Evolutionary conservation across 257 asterid species (phyloP), one percentile per base, ranked within the genome.

Genomic region (Solanum medicagineum): DNA sequence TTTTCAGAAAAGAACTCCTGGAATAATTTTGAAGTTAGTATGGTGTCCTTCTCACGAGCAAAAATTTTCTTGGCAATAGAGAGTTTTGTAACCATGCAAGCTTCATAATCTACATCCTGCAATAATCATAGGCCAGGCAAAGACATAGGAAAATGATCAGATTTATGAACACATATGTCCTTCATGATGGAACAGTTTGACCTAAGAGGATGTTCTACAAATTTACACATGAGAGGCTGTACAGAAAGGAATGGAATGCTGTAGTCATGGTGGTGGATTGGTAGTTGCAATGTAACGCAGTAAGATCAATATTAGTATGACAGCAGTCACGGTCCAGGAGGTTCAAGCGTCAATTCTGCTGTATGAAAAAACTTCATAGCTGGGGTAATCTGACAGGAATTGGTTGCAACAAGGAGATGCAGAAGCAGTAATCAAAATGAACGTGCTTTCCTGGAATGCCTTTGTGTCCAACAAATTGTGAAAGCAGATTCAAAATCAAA

Each of bases 31-130:
- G 98, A 96, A 74, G 84, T 90, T 66, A 95, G 93, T 85, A 91
- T 82, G n/a, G 12, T 85, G 77, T 91, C 97, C 94, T 95, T 96
- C 92, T 96, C 99, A 91, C 29, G 90, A 36, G 91, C 73, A 83
- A 90, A 96, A 47, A 96, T 87, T 88, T 92, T 96, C 92, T 95
- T 95, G 85, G 98, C 95, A 85, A 95, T 93, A 49, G 97, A 91
- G 85, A 96, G 96, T 85, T 96, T 96, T 45, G 92, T 86, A 57
- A 94, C 94, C 99, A 96, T 90, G 85, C 96, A 87, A 88, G 94
- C 98, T 82, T 96, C 99, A 63, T 96, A 96, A 88, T 96, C 98
- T 84, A 96, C 97, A 81, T 85, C 93, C 99, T 96, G 91, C 81
- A 66, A 86, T 49, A 73, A 87, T 63, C 75, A 86, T 54, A 14